These are phyloP conservation scores for Suillus lakei DNA, from an alignment of 768 basidiomycete species.

Conservation along the genomic window DNA sequence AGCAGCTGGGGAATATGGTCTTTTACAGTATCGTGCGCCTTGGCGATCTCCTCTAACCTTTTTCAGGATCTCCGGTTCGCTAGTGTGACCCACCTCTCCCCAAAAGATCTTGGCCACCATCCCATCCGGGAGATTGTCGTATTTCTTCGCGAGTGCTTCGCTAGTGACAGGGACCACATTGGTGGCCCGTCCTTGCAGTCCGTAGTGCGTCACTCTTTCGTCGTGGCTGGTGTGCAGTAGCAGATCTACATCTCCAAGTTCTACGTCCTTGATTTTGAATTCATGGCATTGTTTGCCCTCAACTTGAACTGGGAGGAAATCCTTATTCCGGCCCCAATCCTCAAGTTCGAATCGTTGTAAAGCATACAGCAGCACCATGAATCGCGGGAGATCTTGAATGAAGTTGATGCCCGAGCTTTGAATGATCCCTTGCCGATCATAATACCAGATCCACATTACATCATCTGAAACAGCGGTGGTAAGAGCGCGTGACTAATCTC, in stretches of 20 bases:
- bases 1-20: not conserved
- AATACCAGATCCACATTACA: slow-evolving; percentile 1
- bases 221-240: not conserved
- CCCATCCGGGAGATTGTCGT: not conserved
- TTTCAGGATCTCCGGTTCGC: not conserved
- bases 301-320: no score
- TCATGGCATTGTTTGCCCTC: not conserved
- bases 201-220: not conserved
- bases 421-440: not conserved
- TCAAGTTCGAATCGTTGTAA: no score
- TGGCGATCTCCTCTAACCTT: not conserved
- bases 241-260: not conserved
- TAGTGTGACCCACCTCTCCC: not conserved
- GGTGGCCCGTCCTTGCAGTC: not conserved
- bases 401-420: no score
- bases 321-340: no score
- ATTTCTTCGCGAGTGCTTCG: not conserved
- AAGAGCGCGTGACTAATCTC: not conserved
- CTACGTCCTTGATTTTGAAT: not conserved
- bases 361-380: no score
- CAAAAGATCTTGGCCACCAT: not conserved
- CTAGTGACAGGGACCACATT: not conserved
- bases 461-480: not conserved
- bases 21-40: not conserved
- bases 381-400: no score